Percentiles rank a stretch among this genome's conserved stretches.
These are phyloP conservation scores for Tricholoma furcatifolium DNA, from an alignment of 768 basidiomycete genomes.

Conservation along the genomic window DNA sequence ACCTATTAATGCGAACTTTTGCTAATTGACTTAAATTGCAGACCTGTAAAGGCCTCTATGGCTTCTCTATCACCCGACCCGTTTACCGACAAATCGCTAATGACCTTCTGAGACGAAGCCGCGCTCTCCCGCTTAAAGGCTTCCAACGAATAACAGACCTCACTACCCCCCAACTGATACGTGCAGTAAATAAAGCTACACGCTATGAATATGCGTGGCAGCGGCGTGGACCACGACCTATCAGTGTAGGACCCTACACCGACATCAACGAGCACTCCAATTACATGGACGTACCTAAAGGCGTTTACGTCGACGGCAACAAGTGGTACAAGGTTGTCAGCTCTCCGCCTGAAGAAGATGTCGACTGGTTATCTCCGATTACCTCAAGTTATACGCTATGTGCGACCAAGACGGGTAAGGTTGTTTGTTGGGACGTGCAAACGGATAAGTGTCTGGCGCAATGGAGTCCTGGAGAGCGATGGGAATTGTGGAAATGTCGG, in stretches of 20 bases:
- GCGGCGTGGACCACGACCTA: conserved; percentile 53
- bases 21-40: conserved; percentile 24
- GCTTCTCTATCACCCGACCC: conserved; percentile 62
- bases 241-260: conserved; percentile 29
- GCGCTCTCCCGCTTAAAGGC: conserved; percentile 66
- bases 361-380: conserved; percentile 78
- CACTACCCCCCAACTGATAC: conserved; percentile 57
- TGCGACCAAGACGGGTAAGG: conserved; percentile 72
- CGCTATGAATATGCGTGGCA: conserved; percentile 65
- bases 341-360: conserved; percentile 64
- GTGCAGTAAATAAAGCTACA: conserved; percentile 61
- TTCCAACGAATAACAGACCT: conserved; percentile 71
- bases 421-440: conserved; percentile 76
- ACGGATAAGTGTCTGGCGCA: conserved; percentile 60
- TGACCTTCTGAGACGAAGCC: conserved; percentile 61
- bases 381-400: conserved; percentile 77
- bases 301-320: conserved; percentile 7
- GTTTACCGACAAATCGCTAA: conserved; percentile 67
- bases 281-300: conserved; percentile 34
- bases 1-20: neutral
- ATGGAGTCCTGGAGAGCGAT: conserved; percentile 62
- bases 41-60: conserved; percentile 62
- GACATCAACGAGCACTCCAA: conserved; percentile 34
- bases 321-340: conserved; percentile 70
- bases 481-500: conserved; percentile 79